Base-by-base conservation (phyloP, 2,329 filamentous ascomycete species). In the Colletotrichum karsti region DNA sequence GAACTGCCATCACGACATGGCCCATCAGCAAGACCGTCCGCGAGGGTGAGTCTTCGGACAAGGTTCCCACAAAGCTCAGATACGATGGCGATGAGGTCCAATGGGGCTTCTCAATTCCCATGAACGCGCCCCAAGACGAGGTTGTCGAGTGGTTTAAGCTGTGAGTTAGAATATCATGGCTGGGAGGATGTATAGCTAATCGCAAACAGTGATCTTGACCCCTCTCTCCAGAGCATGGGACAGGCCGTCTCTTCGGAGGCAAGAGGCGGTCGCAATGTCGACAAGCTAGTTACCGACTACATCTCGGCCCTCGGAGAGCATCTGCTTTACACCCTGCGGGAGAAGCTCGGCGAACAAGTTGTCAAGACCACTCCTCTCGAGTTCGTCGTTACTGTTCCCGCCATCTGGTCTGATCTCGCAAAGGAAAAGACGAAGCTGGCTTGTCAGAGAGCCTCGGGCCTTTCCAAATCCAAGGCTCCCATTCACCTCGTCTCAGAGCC, bases 321-420 rank as follows among this genome's bases (percentile, higher is more conserved):
- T 69, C 83, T 87, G 4, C 77, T 84, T 67, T 77, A 79, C 51
- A 78, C 80, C 1, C 74, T 89, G 15, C 76, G 81, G 44, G 74
- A 79, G 41, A 78, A 80, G 5, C 73, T 88, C 1, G 82, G 83
- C 2, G 73, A 75, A 1, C 77, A 77, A 2, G 78, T 84, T 20
- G 75, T 87, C 5, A 75, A 76, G 4, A 81, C 76, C 18, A 86
- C 79, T 0, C 79, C 82, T 0, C 80, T 87, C 69, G 82, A 88
- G 60, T 88, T 87, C 63, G 81, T 89, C 48, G 76, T 89, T 20
- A 88, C 87, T 0, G 86, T 89, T 1, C 87, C 87, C 0, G 87
- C 87, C 5, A 86, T 90, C 7, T 90, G 87, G 87, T 86, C 83
- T 39, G 85, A 88, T 48, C 78, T 78, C 5, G 85, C 87, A 30